A percentile compares a stretch with the other conserved stretches of the same genome.
phyloP scores from a whole-genome alignment of 148 eudicot species.

The Oxyria digyna region DNA sequence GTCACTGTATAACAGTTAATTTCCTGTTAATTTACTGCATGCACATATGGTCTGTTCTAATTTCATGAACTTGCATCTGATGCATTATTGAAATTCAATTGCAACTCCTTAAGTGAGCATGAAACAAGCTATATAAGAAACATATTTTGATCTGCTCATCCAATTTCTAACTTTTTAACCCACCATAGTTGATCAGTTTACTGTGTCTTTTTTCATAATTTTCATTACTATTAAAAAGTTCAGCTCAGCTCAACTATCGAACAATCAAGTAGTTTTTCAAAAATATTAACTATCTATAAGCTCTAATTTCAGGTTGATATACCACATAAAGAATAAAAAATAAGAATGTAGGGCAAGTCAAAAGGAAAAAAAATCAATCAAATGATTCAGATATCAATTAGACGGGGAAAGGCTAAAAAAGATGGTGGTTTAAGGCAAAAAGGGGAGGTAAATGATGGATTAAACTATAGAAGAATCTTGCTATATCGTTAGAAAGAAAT shows the following conservation, averaged over 20 bases:
- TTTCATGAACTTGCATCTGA: background rate
- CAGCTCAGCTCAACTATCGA: no score
- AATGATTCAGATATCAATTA: background rate
- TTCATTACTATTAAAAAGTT: no score
- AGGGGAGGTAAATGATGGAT: constrained; percentile 8
- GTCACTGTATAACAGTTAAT: background rate
- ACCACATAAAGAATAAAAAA: no score
- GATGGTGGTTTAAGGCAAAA: background rate
- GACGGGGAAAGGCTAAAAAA: background rate
- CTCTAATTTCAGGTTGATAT: no score
- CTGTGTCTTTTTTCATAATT: no score
- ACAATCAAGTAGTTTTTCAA: no score
- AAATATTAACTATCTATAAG: no score
- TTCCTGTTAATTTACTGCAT: background rate
- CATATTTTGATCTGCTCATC: no score
- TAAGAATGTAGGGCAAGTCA: background rate
- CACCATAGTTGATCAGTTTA: no score
- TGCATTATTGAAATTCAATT: background rate
- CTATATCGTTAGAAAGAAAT: background rate
- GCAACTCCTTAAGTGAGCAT: background rate
- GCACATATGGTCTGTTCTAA: background rate
- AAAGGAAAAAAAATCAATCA: no score
- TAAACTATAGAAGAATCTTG: background rate
- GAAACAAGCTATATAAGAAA: background rate
- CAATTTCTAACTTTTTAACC: no score